Percentiles rank a stretch among this genome's conserved stretches.
These are phyloP conservation scores for Thinopyrum obtusiflorum DNA, from an alignment of 202 grass and related monocot species.

Conservation along the genomic window DNA sequence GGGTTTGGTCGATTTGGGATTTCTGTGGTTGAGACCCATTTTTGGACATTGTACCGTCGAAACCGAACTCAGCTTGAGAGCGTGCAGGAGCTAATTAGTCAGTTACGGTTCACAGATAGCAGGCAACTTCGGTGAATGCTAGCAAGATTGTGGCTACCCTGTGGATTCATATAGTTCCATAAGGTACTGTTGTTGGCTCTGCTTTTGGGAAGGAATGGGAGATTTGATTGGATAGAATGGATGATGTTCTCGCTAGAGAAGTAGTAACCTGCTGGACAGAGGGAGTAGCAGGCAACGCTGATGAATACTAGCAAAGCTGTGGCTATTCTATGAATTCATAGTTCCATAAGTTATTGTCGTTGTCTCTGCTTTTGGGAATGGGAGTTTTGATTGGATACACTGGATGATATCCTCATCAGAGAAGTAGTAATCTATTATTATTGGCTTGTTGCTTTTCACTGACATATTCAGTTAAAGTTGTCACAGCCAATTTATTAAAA, in stretches of 20 bases:
- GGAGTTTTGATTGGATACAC: neutral
- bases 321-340: neutral
- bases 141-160: no score
- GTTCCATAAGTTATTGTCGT: neutral
- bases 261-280: no score
- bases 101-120: neutral
- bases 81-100: neutral
- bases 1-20: neutral
- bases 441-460: neutral
- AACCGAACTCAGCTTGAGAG: neutral
- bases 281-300: neutral
- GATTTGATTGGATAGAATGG: no score
- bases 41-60: neutral
- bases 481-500: neutral
- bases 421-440: neutral
- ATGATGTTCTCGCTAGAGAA: no score
- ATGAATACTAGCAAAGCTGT: neutral
- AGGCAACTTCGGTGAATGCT: no score
- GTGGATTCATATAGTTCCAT: no score
- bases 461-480: neutral
- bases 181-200: no score
- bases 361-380: neutral
- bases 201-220: no score
- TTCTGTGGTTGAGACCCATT: conserved; percentile 2
- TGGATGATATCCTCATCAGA: neutral